Evolutionary conservation across 2,329 filamentous ascomycete species (phyloP), one percentile per base, ranked within the genome.

Genomic region (Botrytis paeoniae): DNA sequence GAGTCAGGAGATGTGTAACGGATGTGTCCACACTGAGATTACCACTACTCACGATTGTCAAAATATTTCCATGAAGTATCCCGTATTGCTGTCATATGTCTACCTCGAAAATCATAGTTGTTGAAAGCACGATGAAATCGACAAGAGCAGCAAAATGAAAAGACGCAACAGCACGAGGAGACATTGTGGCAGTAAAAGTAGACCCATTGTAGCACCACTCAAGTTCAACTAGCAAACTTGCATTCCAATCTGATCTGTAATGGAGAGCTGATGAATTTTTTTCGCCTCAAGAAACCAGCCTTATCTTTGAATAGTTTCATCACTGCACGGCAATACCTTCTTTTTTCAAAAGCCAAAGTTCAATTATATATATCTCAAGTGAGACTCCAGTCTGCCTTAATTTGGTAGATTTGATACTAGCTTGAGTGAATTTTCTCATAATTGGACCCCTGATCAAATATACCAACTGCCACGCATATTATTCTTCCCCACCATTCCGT

Each of bases 41-140:
- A n/a, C 3, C 5, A n/a, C 12, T 12, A n/a, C 1, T n/a, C n/a
- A 12, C 6, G 10, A 2, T 2, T 0, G 0, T n/a, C 22, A 16
- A 51, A n/a, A 3, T n/a, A n/a, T n/a, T 14, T 10, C 5, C 2
- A 51, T n/a, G 12, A 5, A 6, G 0, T n/a, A 3, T 7, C 6
- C 5, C 25, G 12, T 16, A 1, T 54, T n/a, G 48, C 7, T 8
- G 25, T 7, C 9, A 9, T 0, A 5, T 25, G 12, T 54, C 25
- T 54, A 54, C 1, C n/a, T 16, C 12, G 12, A n/a, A 51, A 2
- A n/a, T 6, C 4, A 51, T 14, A 6, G 25, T 54, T 54, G 0
- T n/a, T 54, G 25, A 54, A 16, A 54, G 12, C 2, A 54, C 2
- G 12, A 54, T 25, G 14, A 54, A 0, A 1, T 54, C 6, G 25